Conservation (phyloP, 2,329 filamentous ascomycete species). For the Cladosporium sp. region DNA sequence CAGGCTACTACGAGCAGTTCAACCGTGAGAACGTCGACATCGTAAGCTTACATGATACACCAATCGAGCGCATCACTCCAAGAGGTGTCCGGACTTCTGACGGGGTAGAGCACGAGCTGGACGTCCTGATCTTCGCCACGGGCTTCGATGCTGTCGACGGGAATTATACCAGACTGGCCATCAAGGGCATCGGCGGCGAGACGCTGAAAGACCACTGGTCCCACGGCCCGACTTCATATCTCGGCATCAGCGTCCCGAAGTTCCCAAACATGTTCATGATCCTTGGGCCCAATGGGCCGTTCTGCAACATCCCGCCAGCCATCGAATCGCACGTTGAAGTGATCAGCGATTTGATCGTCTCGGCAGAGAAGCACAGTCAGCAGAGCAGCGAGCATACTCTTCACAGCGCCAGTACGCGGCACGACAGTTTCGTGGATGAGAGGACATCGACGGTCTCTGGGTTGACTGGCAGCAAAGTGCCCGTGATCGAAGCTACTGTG, state of each 20-base stretch:
- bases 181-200: slow-evolving; percentile 27
- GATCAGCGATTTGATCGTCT: slow-evolving; percentile 22
- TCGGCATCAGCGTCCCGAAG: slow-evolving; percentile 35
- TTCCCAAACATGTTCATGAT: slow-evolving; percentile 47
- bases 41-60: slow-evolving; percentile 31
- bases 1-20: slow-evolving; percentile 25
- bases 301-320: slow-evolving; percentile 35
- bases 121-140: slow-evolving; percentile 38
- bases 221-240: slow-evolving; percentile 32
- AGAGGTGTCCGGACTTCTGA: slow-evolving; percentile 22
- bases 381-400: neutral
- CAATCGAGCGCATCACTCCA: slow-evolving; percentile 41
- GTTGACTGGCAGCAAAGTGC: neutral
- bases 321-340: slow-evolving; percentile 36
- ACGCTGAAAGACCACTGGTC: slow-evolving; percentile 33
- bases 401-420: neutral
- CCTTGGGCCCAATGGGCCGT: slow-evolving; percentile 37
- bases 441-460: neutral
- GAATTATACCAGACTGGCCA: slow-evolving; percentile 30
- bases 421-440: neutral
- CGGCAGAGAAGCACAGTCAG: slow-evolving; percentile 12
- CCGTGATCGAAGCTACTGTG: slow-evolving; percentile 24
- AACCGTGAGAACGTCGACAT: slow-evolving; percentile 25
- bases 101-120: slow-evolving; percentile 22
- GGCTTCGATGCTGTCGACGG: slow-evolving; percentile 38